Base-by-base conservation (phyloP, 1,139 yeast genomes). In the Pichia sp. region DNA sequence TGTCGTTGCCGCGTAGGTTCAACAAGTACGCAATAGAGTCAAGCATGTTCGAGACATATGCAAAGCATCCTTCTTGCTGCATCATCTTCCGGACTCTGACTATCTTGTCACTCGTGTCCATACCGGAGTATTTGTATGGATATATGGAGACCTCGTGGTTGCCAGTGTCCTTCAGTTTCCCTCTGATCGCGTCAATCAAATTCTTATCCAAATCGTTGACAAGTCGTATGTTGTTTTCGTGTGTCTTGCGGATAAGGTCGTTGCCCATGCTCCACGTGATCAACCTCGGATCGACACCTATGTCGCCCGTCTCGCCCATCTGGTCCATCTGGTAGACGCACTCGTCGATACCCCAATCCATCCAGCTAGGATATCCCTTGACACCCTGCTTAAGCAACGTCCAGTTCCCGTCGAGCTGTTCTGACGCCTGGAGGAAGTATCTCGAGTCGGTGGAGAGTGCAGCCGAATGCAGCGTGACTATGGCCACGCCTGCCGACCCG, bases 21-120 rank as follows among this genome's bases (percentile, higher is more conserved):
- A 80, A 72, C 45, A 80, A 64, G 84, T 84, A 80, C 1, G 84
- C 83, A 53, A 80, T 69, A 52, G 80, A 82, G 64, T 80, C 84
- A 34, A 80, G 66, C 19, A 78, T 76, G 11, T 76, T 71, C 2
- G 78, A 68, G 5, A 80, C 62, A n/a, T 64, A 54, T 11, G 62
- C 58, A 52, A 63, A 63, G 5, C 62, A 57, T 2, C 54, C 49
- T 3, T 60, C 49, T 1, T 52, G 41, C 4, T 42, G 44, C 60
- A 69, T 59, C 32, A 58, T 49, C 4, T 51, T 23, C 45, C 66
- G 59, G 1, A 67, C 46, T 19, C 62, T 55, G 3, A 36, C 13
- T 5, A 69, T 43, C 61, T 81, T 81, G 6, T 67, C 66, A 11
- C 64, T 64, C 0, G 77, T 65, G 26, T 67, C 58, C 57, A 76